Evolutionary conservation across 139 green algal genomes (phyloP).

Genomic region (Coelastrella sp.): DNA sequence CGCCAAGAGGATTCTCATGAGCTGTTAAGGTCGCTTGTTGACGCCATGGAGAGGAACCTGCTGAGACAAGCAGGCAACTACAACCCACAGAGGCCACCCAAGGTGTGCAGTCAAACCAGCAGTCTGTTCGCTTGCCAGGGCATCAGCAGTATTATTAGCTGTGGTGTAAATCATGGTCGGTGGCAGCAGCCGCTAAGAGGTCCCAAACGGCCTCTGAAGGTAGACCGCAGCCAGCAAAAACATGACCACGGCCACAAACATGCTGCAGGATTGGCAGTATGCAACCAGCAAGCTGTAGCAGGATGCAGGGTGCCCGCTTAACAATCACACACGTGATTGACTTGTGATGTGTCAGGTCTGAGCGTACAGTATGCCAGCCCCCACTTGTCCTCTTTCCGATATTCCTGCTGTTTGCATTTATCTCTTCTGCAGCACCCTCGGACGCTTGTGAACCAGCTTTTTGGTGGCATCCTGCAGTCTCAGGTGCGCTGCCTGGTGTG

Average conservation of each 20-base stretch:
- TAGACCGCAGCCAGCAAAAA: background rate
- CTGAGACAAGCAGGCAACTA: conserved; percentile 33
- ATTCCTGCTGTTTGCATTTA: background rate
- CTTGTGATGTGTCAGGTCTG: too few relatives aligned
- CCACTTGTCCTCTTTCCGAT: background rate
- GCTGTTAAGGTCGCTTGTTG: conserved; percentile 84
- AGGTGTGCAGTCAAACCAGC: conserved; percentile 29
- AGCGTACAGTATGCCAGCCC: too few relatives aligned
- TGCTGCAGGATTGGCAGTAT: background rate
- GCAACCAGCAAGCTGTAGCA: background rate
- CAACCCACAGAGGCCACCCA: conserved; percentile 44
- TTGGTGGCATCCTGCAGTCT: conserved; percentile 78
- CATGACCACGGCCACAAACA: background rate
- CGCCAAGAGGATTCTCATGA: conserved; percentile 88
- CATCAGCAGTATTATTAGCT: conserved; percentile 8
- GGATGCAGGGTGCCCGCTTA: too few relatives aligned
- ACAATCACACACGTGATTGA: too few relatives aligned
- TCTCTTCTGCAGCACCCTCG: conserved; percentile 41
- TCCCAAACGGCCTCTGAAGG: background rate
- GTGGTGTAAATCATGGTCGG: background rate
- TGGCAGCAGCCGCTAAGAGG: background rate
- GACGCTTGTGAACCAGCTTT: conserved; percentile 64
- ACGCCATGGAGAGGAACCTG: conserved; percentile 67
- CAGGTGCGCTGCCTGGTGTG: conserved; percentile 89
- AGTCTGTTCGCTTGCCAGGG: background rate